Percentiles rank a stretch among this genome's conserved stretches.
These are phyloP conservation scores for Hemileccinum rubropunctum DNA, from an alignment of 768 basidiomycete genomes.

Conservation along the genomic window DNA sequence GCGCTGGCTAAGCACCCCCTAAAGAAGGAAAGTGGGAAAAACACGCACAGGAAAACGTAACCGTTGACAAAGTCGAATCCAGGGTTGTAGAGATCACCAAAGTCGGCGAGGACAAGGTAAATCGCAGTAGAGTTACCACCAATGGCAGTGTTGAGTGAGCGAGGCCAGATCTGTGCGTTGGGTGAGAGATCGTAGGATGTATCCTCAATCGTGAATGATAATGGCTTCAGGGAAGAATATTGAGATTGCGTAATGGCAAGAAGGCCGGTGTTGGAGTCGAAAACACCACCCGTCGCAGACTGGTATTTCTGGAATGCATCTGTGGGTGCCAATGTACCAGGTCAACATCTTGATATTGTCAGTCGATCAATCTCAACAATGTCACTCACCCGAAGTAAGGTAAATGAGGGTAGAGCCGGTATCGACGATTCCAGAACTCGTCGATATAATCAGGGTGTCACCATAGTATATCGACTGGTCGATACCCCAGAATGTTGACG, in stretches of 20 bases:
- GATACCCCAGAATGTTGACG: constrained; percentile 28
- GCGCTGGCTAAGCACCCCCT: no score
- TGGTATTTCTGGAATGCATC: constrained; percentile 21
- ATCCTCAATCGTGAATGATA: constrained; percentile 25
- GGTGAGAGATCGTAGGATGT: background rate
- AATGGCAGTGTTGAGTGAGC: background rate
- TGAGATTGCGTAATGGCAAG: constrained; percentile 21
- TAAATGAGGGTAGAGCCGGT: constrained; percentile 17
- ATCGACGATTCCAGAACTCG: constrained; percentile 7
- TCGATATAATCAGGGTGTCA: background rate
- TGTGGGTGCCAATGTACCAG: background rate
- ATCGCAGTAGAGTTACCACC: background rate
- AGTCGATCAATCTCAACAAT: no score
- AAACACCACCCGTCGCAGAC: constrained; percentile 21
- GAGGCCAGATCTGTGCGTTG: background rate
- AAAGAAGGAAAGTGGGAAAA: no score
- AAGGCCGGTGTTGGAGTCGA: constrained; percentile 25
- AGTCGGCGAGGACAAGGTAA: background rate
- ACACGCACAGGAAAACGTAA: background rate
- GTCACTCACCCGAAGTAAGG: constrained; percentile 17
- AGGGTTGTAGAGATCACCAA: background rate
- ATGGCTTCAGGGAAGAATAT: constrained; percentile 18
- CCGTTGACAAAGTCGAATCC: background rate
- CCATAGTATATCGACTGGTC: constrained; percentile 11
- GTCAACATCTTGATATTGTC: no score